These are phyloP conservation scores for Grosmannia penicillata DNA, from an alignment of 2,329 filamentous ascomycete genomes.

Conservation along the genomic window DNA sequence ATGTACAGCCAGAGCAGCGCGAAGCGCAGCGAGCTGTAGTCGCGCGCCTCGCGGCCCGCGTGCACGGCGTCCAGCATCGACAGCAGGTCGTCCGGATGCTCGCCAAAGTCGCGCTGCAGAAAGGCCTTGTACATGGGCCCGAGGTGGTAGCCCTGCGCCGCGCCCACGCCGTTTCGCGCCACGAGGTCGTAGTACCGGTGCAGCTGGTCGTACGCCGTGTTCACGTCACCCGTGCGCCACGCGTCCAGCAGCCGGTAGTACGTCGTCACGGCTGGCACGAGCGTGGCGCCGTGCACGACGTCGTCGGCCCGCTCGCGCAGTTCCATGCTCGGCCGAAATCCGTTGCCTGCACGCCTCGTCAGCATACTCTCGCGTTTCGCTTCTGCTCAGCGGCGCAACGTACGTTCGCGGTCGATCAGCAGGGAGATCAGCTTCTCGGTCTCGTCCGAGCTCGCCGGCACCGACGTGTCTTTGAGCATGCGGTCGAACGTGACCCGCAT, in stretches of 20 bases:
- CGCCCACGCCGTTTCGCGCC: constrained; percentile 72
- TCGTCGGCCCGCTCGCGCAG: constrained; percentile 4
- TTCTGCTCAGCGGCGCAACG: too few species aligned
- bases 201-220: constrained; percentile 76
- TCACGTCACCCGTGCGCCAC: constrained; percentile 82
- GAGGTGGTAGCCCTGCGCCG: constrained; percentile 74
- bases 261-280: constrained; percentile 31
- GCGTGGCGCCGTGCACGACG: constrained; percentile 3
- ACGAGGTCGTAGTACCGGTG: constrained; percentile 89
- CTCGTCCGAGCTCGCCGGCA: constrained; percentile 8
- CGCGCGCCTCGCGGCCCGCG: constrained; percentile 85
- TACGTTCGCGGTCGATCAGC: constrained; percentile 9
- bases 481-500: constrained; percentile 6
- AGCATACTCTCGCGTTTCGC: too few species aligned
- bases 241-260: constrained; percentile 52
- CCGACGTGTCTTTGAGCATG: constrained; percentile 4
- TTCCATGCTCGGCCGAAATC: constrained; percentile 4
- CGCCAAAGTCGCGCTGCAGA: constrained; percentile 89
- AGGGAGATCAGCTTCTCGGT: constrained; percentile 7
- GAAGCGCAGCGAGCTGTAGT: constrained; percentile 87
- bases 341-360: too few species aligned
- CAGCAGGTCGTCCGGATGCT: constrained; percentile 74
- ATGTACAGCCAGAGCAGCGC: constrained; percentile 93
- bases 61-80: constrained; percentile 92
- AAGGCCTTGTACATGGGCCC: constrained; percentile 87